These are phyloP conservation scores for Starmerella asiatica DNA, from an alignment of 805 yeast genomes.

Conservation along the genomic window DNA sequence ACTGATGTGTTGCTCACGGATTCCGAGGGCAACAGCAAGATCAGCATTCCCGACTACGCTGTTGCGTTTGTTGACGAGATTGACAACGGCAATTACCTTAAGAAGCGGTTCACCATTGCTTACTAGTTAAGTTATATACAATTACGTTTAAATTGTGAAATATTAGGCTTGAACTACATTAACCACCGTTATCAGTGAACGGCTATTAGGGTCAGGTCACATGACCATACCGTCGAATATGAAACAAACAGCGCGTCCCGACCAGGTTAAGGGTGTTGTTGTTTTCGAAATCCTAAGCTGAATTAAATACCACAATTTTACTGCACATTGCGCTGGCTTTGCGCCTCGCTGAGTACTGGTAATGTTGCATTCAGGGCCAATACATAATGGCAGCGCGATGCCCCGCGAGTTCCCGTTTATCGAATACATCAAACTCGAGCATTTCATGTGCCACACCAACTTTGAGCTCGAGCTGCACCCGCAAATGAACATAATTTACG, in stretches of 20 bases:
- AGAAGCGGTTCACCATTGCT: slow-evolving; percentile 11
- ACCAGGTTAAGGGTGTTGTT: too few species aligned
- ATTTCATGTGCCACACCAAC: slow-evolving; percentile 43
- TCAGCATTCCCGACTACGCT: slow-evolving; percentile 15
- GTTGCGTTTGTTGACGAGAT: slow-evolving; percentile 14
- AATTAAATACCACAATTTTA: too few species aligned
- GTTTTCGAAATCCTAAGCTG: too few species aligned
- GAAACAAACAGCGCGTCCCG: too few species aligned
- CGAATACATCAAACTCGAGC: slow-evolving; percentile 41
- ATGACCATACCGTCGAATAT: too few species aligned
- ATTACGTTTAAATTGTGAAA: too few species aligned
- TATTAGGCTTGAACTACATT: too few species aligned
- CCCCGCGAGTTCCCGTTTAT: slow-evolving; percentile 30
- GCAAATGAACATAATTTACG: slow-evolving; percentile 71
- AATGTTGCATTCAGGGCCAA: too few species aligned
- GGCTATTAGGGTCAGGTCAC: too few species aligned
- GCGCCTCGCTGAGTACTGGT: too few species aligned
- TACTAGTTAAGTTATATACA: slow-evolving; percentile 2
- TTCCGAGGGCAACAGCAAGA: slow-evolving; percentile 9
- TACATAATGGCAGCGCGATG: background rate
- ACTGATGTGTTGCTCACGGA: slow-evolving; percentile 6
- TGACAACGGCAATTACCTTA: slow-evolving; percentile 6
- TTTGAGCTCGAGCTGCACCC: slow-evolving; percentile 67
- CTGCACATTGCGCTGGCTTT: too few species aligned
- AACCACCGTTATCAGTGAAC: too few species aligned